phyloP scores from a whole-genome alignment of 2,329 filamentous ascomycete species.

The Diaporthe citri region DNA sequence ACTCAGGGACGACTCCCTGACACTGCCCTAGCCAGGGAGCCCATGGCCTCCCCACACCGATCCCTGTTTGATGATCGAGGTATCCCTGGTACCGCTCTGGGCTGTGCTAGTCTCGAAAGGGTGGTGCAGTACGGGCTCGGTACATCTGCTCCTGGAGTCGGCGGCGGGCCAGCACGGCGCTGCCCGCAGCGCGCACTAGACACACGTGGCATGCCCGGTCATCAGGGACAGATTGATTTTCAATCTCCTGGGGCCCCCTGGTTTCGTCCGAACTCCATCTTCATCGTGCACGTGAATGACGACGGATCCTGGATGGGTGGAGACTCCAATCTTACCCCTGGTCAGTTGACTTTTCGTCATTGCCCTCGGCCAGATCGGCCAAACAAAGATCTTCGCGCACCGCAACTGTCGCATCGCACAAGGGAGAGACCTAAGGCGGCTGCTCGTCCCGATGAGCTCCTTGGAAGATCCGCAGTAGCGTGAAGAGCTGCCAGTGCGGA shows the following conservation, averaged over 20 bases:
- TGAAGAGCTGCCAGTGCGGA: background rate
- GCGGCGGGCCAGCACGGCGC: conserved; percentile 26
- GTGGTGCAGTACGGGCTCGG: conserved; percentile 7
- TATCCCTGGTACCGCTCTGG: background rate
- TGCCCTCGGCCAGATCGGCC: conserved; percentile 31
- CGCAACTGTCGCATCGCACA: conserved; percentile 26
- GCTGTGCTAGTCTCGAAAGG: background rate
- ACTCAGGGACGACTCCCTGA: conserved; percentile 21
- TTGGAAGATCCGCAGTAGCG: conserved; percentile 4
- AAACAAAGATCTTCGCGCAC: conserved; percentile 27
- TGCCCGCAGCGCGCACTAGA: conserved; percentile 34
- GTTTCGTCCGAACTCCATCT: conserved; percentile 27
- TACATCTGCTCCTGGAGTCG: conserved; percentile 5
- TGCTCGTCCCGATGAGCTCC: conserved; percentile 22
- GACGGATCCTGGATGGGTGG: conserved; percentile 32
- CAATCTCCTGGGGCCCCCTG: conserved; percentile 26
- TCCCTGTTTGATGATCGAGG: conserved; percentile 16
- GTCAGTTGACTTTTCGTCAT: conserved; percentile 22
- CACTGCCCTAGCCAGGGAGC: conserved; percentile 19
- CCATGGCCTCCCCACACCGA: conserved; percentile 22
- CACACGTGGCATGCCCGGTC: conserved; percentile 36
- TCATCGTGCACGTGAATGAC: conserved; percentile 32
- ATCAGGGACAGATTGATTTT: conserved; percentile 32
- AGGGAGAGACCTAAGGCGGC: conserved; percentile 15
- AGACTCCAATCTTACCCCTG: conserved; percentile 28